Evolutionary conservation across 208 protist genomes (phyloP).

Genomic region (Crithidia fasciculata): DNA sequence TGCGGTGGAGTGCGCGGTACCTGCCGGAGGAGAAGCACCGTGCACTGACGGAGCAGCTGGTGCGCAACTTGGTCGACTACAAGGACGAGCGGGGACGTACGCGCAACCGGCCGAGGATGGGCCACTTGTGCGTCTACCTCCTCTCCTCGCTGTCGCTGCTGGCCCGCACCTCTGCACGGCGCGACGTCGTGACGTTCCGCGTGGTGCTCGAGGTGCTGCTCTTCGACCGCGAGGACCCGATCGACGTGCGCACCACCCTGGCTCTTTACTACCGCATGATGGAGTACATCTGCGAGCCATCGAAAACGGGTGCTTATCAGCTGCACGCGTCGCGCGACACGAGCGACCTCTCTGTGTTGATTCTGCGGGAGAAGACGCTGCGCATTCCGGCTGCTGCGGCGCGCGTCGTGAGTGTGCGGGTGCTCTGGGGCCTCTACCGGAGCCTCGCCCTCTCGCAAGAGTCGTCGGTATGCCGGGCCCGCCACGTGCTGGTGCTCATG

Average conservation of each 20-base stretch:
- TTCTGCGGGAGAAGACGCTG: slow-evolving; percentile 44
- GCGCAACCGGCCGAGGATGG: slow-evolving; percentile 45
- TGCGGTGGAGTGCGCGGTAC: slow-evolving; percentile 42
- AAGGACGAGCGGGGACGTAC: slow-evolving; percentile 37
- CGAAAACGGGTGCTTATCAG: slow-evolving; percentile 27
- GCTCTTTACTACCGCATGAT: slow-evolving; percentile 57
- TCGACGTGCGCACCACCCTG: slow-evolving; percentile 51
- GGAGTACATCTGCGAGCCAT: slow-evolving; percentile 55
- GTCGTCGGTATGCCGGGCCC: slow-evolving; percentile 55
- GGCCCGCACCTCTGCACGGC: slow-evolving; percentile 53
- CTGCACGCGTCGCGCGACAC: slow-evolving; percentile 24
- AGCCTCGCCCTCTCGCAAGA: slow-evolving; percentile 50
- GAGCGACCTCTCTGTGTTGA: slow-evolving; percentile 44
- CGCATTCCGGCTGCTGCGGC: slow-evolving; percentile 39
- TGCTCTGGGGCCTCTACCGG: slow-evolving; percentile 81
- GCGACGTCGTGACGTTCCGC: slow-evolving; percentile 52
- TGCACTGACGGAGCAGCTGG: slow-evolving; percentile 42
- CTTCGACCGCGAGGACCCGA: slow-evolving; percentile 37
- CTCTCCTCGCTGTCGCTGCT: slow-evolving; percentile 56
- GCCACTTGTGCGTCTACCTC: slow-evolving; percentile 57
- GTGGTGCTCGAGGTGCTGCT: slow-evolving; percentile 61
- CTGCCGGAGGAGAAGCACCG: slow-evolving; percentile 17
- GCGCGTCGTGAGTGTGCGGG: slow-evolving; percentile 45
- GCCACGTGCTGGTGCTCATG: slow-evolving; percentile 59
- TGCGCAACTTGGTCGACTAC: slow-evolving; percentile 52